phyloP scores from a whole-genome alignment of 305 asterid species.

The Fraxinus platypoda region DNA sequence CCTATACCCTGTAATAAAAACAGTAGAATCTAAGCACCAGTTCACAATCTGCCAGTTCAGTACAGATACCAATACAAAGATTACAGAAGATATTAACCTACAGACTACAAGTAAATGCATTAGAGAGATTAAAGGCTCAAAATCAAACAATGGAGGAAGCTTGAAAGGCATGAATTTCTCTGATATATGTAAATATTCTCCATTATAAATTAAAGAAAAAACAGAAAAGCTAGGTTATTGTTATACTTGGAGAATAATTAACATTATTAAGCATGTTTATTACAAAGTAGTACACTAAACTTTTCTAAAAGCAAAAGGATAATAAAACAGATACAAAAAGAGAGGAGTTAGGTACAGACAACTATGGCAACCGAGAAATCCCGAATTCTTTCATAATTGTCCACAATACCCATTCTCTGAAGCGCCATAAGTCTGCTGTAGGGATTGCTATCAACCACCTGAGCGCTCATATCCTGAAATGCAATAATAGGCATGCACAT shows the following conservation, averaged over 20 bases:
- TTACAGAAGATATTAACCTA: neutral
- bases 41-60: neutral
- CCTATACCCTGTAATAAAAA: constrained; percentile 80
- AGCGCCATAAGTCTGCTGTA: constrained; percentile 99
- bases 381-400: constrained; percentile 84
- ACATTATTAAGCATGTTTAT: neutral
- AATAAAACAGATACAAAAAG: constrained; percentile 1
- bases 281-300: neutral
- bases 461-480: constrained; percentile 83
- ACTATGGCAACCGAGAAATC: constrained; percentile 93
- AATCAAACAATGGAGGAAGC: neutral
- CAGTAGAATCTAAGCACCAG: constrained; percentile 9
- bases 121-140: neutral
- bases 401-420: constrained; percentile 98
- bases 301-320: neutral
- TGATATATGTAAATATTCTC: neutral
- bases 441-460: constrained; percentile 96
- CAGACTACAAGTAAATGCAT: neutral
- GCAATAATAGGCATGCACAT: constrained; percentile 15
- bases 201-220: neutral
- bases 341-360: constrained; percentile 51
- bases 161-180: neutral
- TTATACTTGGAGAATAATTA: neutral
- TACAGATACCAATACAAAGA: neutral
- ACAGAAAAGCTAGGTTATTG: neutral